Base-by-base conservation (phyloP, 2,329 filamentous ascomycete species). In the Cryphonectria radicalis region DNA sequence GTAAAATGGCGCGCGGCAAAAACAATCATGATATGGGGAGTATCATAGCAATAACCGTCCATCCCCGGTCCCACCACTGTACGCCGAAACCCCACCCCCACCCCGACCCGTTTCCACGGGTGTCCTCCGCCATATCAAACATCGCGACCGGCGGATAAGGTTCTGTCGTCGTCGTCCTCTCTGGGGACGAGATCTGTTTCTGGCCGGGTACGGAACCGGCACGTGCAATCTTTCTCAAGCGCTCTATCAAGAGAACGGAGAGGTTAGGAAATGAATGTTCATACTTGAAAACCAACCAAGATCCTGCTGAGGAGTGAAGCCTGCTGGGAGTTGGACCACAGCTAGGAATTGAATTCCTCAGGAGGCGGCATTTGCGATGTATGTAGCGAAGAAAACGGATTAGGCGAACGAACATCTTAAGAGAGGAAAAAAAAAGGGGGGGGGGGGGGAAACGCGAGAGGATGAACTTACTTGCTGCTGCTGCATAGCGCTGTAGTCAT, bases 401-500 rank as follows among this genome's bases (percentile, higher is more conserved):
- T 46, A 73, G 62, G 60, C 50, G 53, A 50, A 62, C 57, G 28
- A 72, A 53, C 42, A 37, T 65, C 46, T 55, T 64, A 66, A 57
- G 69, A 53, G 42, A 28, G 13, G n/a, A 50, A n/a, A 11, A 32
- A 28, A 11, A 50, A 50, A n/a, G 28, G 28, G 28, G 28, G 28
- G 28, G 28, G 28, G 28, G 28, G 28, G 28, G n/a, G 50, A 53
- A n/a, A 46, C 13, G 4, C 43, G 70, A 65, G 60, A 67, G 64
- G 25, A 35, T 32, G 32, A n/a, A 82, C 88, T 80, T 86, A 95
- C 93, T 85, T 94, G 93, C 81, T 97, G 94, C 74, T 92, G 89
- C 76, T 92, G 91, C 88, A 97, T 93, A 73, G 90, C 84, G 19
- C 91, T 88, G 80, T 97, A 97, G 55, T 88, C 88, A 75, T 98